A percentile compares a stretch with the other conserved stretches of the same genome.
Evolutionary conservation across 2,329 filamentous ascomycete species (phyloP).

Genomic region (Cladophialophora yegresii): DNA sequence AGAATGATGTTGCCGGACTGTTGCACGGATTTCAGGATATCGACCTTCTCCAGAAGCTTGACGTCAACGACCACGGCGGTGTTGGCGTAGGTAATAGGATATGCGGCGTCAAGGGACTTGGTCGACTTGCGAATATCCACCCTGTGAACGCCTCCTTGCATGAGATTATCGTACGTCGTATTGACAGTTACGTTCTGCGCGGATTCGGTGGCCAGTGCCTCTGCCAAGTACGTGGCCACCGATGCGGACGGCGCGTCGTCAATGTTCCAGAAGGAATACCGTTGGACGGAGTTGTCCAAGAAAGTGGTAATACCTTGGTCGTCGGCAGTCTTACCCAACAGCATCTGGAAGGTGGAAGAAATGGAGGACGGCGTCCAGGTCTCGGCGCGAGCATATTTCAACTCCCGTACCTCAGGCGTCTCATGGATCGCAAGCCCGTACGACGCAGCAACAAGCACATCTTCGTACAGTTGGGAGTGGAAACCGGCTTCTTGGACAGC

Average conservation of each 20-base stretch:
- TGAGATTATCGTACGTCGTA: slow-evolving; percentile 62
- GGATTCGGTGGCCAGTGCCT: slow-evolving; percentile 62
- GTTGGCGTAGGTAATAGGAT: slow-evolving; percentile 76
- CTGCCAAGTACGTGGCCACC: slow-evolving; percentile 64
- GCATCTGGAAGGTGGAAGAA: slow-evolving; percentile 49
- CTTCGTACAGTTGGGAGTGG: slow-evolving; percentile 86
- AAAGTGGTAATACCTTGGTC: slow-evolving; percentile 49
- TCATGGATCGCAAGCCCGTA: slow-evolving; percentile 70
- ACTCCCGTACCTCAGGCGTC: slow-evolving; percentile 69
- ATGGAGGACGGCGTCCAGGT: slow-evolving; percentile 59
- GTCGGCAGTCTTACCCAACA: slow-evolving; percentile 48
- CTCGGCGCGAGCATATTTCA: slow-evolving; percentile 82
- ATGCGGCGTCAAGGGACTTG: slow-evolving; percentile 81
- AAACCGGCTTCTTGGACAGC: slow-evolving; percentile 73
- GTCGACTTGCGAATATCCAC: slow-evolving; percentile 82
- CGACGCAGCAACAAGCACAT: slow-evolving; percentile 80
- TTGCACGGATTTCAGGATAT: slow-evolving; percentile 71
- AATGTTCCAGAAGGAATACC: slow-evolving; percentile 93
- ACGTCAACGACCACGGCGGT: slow-evolving; percentile 76
- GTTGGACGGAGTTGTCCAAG: slow-evolving; percentile 63
- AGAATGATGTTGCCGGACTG: slow-evolving; percentile 71
- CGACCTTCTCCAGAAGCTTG: slow-evolving; percentile 75
- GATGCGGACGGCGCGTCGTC: slow-evolving; percentile 70
- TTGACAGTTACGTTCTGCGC: slow-evolving; percentile 63
- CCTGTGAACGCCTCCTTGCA: slow-evolving; percentile 74